Evolutionary conservation across 768 basidiomycete species (phyloP), one percentile per base, ranked within the genome.

Genomic region (Daedaleopsis sinensis): DNA sequence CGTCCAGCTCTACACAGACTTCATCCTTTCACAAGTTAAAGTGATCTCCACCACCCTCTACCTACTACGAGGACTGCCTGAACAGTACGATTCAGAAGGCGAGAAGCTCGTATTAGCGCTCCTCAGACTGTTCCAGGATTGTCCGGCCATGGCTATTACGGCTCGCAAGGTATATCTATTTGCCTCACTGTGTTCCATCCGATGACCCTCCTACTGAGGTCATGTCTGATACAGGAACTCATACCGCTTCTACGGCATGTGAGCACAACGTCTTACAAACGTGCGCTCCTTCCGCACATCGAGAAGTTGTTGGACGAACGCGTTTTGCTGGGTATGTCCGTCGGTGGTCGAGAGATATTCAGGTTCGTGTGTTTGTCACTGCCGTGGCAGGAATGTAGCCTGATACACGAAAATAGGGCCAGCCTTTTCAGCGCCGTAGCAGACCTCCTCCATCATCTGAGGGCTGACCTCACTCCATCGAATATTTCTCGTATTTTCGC

Each of bases 201-300:
- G 16, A 11, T 32, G 27, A 3, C 4, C 7, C 4, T 32, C 27
- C 27, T 32, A 32, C 27, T 32, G 27, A 32, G 27, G 27, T 7
- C 4, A 32, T 7, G 27, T 32, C 4, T 7, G 7, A 32, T 7
- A 32, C 70, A 96, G 93, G 96, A 98, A 71, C 78, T 98, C 52
- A 87, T 96, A 79, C 89, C 96, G 13, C 94, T 95, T 12, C 89
- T 96, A 54, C 85, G 96, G 46, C 96, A 98, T 74, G 83, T 98
- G 21, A 83, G 95, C 63, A 86, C 84, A 16, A 90, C 89, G 15
- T 83, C 87, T 16, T 88, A 93, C 68, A 83, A 94, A 51, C 83
- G 86, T 44, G 89, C 89, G 16, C 84, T 98, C 52, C 78, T 96
- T 39, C 82, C 86, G 1, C 88, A 94, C 62, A 83, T 98, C 50